Conservation (phyloP, 352 stramenopile species). For the Pythium sp. region DNA sequence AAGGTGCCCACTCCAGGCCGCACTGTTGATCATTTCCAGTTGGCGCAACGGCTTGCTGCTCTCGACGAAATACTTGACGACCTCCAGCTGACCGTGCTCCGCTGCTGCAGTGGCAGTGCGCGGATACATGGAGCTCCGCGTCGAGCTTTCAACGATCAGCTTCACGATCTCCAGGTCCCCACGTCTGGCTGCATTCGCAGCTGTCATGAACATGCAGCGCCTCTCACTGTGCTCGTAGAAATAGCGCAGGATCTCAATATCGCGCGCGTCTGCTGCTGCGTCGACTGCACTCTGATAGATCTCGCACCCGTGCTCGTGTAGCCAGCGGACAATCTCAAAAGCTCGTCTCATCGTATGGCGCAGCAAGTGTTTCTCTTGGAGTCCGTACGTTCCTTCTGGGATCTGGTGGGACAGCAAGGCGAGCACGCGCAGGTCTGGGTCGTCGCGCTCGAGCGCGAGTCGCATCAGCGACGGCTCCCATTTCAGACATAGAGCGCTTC, state of each 20-base stretch:
- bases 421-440: background rate
- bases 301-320: background rate
- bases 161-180: background rate
- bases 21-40: background rate
- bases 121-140: background rate
- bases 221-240: background rate
- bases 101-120: background rate
- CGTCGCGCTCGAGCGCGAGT: background rate
- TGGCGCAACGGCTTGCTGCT: background rate
- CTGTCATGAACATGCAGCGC: background rate
- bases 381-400: background rate
- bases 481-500: background rate
- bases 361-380: background rate
- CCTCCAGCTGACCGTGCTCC: background rate
- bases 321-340: background rate
- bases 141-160: background rate
- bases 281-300: background rate
- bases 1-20: background rate
- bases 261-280: background rate
- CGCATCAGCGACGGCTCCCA: background rate
- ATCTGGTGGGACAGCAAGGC: background rate
- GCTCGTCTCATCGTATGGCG: background rate
- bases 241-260: background rate
- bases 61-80: background rate
- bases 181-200: background rate